phyloP scores from a whole-genome alignment of 1,284 basidiomycete genomes.

The Ganoderma boninense region DNA sequence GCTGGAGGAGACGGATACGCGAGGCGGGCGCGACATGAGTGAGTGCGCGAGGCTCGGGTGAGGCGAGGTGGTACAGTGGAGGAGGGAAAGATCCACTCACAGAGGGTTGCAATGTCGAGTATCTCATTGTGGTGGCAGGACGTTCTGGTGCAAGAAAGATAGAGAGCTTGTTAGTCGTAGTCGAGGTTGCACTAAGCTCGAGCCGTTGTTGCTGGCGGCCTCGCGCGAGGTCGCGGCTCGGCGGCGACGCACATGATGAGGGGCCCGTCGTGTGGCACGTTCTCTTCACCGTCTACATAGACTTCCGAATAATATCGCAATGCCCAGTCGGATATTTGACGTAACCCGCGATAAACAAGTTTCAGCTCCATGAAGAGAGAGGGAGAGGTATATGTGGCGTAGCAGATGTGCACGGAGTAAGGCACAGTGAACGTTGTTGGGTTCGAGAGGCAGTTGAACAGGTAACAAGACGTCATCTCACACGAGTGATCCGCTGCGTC shows the following conservation, averaged over 20 bases:
- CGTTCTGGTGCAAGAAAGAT: slow-evolving; percentile 53
- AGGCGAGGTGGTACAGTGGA: background rate
- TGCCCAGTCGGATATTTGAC: slow-evolving; percentile 71
- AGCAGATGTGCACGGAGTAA: background rate
- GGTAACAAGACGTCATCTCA: background rate
- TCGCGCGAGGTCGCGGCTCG: background rate
- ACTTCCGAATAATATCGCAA: slow-evolving; percentile 78
- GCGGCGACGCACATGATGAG: slow-evolving; percentile 79
- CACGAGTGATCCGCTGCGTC: background rate
- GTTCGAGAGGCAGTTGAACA: background rate
- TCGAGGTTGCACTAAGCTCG: background rate
- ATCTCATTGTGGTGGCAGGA: slow-evolving; percentile 94
- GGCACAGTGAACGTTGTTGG: background rate
- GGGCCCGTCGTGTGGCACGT: slow-evolving; percentile 85
- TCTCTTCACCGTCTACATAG: slow-evolving; percentile 72
- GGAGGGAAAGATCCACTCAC: slow-evolving; percentile 55
- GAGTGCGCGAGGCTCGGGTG: background rate
- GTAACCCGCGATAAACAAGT: slow-evolving; percentile 67
- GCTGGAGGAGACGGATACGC: slow-evolving; percentile 51
- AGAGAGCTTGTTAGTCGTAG: slow-evolving; percentile 6
- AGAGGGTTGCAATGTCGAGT: slow-evolving; percentile 82
- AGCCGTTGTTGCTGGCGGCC: background rate
- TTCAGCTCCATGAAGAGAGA: slow-evolving; percentile 52
- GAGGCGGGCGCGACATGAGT: slow-evolving; percentile 11
- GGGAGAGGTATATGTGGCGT: background rate